Percentiles rank a stretch among this genome's conserved stretches.
These are phyloP conservation scores for Podosphaera fusca DNA, from an alignment of 2,329 filamentous ascomycete species.

Conservation along the genomic window DNA sequence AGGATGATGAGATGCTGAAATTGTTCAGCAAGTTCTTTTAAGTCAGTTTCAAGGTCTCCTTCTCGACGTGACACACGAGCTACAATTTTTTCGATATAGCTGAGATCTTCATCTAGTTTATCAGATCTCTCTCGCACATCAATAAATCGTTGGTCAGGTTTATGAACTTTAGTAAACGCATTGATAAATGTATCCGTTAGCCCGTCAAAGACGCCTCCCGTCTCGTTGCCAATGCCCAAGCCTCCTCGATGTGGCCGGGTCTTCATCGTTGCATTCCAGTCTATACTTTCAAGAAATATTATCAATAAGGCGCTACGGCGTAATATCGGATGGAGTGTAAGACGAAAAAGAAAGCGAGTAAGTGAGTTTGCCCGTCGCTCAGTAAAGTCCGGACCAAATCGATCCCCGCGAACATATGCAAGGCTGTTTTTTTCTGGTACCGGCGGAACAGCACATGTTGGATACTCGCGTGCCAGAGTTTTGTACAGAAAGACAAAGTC, in stretches of 20 bases:
- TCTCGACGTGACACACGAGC: conserved; percentile 73
- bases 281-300: conserved; percentile 72
- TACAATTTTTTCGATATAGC: conserved; percentile 88
- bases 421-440: conserved; percentile 97
- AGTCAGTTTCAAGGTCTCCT: conserved; percentile 67
- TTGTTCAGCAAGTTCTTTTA: conserved; percentile 73
- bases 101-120: conserved; percentile 83
- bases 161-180: conserved; percentile 89
- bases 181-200: conserved; percentile 94
- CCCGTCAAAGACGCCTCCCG: conserved; percentile 61
- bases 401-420: conserved; percentile 91
- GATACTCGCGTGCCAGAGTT: conserved; percentile 66
- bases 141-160: conserved; percentile 80
- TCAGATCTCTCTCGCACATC: conserved; percentile 82
- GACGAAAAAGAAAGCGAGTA: conserved; percentile 68
- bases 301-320: conserved; percentile 64
- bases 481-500: conserved; percentile 97
- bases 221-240: conserved; percentile 19
- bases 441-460: conserved; percentile 77
- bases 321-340: conserved; percentile 72
- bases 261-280: conserved; percentile 95
- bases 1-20: conserved; percentile 82
- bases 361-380: conserved; percentile 70
- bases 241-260: conserved; percentile 45
- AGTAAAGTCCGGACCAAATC: conserved; percentile 86